A percentile compares a stretch with the other conserved stretches of the same genome.
These are phyloP conservation scores for Brassica incana DNA, from an alignment of 345 rosid genomes.

Conservation along the genomic window DNA sequence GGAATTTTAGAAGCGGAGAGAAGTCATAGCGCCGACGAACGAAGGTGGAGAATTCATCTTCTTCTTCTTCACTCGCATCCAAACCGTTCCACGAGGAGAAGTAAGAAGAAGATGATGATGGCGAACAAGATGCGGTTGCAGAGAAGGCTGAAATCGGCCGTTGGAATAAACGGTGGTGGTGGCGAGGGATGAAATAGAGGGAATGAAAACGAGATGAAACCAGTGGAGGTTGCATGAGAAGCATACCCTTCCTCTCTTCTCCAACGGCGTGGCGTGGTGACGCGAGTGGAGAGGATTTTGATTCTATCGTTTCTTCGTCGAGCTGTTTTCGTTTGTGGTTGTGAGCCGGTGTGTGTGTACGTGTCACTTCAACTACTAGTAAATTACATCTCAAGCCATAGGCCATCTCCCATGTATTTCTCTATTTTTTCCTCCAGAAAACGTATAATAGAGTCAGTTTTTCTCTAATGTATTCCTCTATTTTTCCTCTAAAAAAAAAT, in stretches of 20 bases:
- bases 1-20: constrained; percentile 72
- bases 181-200: constrained; percentile 39
- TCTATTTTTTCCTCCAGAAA: too few species aligned
- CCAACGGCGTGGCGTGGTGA: constrained; percentile 27
- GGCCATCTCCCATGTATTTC: too few species aligned
- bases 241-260: constrained; percentile 41
- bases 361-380: neutral
- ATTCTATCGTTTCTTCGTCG: neutral
- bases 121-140: constrained; percentile 32
- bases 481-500: too few species aligned
- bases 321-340: constrained; percentile 23
- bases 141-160: constrained; percentile 32
- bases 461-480: too few species aligned
- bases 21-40: constrained; percentile 75
- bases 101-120: constrained; percentile 26
- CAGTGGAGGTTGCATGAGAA: constrained; percentile 55
- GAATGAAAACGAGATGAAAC: constrained; percentile 53
- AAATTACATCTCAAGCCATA: too few species aligned
- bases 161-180: constrained; percentile 42
- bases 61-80: constrained; percentile 25
- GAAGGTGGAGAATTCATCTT: constrained; percentile 47
- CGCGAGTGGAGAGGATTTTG: neutral
- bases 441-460: too few species aligned
- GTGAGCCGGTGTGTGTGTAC: neutral
- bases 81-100: constrained; percentile 28